phyloP scores from a whole-genome alignment of 2,329 filamentous ascomycete genomes.

The Chaetomiaceae sp. region DNA sequence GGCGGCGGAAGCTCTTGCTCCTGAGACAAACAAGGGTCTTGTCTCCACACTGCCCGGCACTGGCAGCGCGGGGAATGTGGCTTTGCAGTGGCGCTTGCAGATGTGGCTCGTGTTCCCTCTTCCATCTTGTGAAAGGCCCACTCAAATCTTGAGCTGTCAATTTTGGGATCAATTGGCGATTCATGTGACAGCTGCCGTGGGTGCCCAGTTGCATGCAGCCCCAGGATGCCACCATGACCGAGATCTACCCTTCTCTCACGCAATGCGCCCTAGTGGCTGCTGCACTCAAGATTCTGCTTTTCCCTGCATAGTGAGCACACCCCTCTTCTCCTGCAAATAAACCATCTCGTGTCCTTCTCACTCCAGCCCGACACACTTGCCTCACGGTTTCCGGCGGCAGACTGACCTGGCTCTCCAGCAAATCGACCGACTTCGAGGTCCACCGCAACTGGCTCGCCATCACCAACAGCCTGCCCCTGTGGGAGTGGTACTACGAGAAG shows the following conservation, averaged over 20 bases:
- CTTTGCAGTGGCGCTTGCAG: neutral
- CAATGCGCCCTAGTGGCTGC: conserved; percentile 84
- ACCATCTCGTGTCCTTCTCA: neutral
- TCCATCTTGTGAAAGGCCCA: neutral
- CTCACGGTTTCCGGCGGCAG: neutral
- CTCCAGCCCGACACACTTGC: too few relatives aligned
- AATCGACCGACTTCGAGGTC: conserved; percentile 98
- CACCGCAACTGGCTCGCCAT: conserved; percentile 98
- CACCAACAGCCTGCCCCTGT: conserved; percentile 79
- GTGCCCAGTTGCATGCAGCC: conserved; percentile 5
- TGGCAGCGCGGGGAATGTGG: conserved; percentile 8
- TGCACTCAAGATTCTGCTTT: conserved; percentile 85
- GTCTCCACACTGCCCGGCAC: conserved; percentile 1
- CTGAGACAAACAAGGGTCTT: conserved; percentile 6
- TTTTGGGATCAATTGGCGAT: neutral
- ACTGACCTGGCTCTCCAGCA: conserved; percentile 51
- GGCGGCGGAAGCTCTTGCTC: conserved; percentile 17
- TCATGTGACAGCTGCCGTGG: neutral
- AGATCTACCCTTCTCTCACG: conserved; percentile 78
- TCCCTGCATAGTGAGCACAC: conserved; percentile 86
- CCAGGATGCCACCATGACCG: conserved; percentile 57
- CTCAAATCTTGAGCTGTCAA: conserved; percentile 2
- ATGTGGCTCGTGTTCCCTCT: neutral
- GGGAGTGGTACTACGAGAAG: conserved; percentile 94
- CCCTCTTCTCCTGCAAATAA: neutral